phyloP scores from a whole-genome alignment of 371 early-diverging fungal genomes.

The Circinella minor region DNA sequence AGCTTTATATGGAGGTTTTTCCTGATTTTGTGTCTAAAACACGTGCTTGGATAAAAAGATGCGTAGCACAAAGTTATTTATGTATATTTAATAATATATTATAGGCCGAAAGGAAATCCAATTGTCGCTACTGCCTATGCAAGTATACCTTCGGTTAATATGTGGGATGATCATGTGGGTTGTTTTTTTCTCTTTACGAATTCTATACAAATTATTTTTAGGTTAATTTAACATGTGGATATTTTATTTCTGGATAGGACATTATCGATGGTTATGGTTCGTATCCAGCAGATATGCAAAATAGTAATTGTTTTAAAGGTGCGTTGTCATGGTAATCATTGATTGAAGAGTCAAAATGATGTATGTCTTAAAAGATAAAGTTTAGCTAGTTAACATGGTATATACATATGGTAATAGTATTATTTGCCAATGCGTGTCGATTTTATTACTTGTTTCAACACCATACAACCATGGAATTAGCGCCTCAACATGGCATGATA shows the following conservation, averaged over 20 bases:
- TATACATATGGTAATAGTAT: constrained; percentile 22
- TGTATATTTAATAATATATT: not conserved
- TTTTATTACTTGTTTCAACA: constrained; percentile 88
- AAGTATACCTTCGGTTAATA: constrained; percentile 74
- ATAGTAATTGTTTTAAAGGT: constrained; percentile 49
- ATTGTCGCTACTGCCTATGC: constrained; percentile 67
- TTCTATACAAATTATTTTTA: too few species aligned
- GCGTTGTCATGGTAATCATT: not conserved
- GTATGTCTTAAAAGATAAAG: not conserved
- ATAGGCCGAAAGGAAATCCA: constrained; percentile 37
- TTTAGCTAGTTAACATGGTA: too few species aligned
- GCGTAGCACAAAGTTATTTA: not conserved
- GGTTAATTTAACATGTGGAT: not conserved
- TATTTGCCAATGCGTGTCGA: constrained; percentile 63
- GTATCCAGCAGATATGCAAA: constrained; percentile 79
- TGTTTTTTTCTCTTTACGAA: not conserved
- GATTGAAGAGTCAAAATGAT: not conserved
- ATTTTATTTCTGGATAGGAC: constrained; percentile 25
- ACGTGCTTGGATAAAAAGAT: too few species aligned
- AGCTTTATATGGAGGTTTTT: too few species aligned
- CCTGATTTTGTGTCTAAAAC: too few species aligned
- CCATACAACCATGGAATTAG: constrained; percentile 69
- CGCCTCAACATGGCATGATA: constrained; percentile 60
- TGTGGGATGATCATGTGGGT: constrained; percentile 83
- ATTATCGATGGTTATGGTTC: constrained; percentile 84